These are phyloP conservation scores for Sporisorium reilianum DNA, from an alignment of 1,284 basidiomycete genomes.

Conservation along the genomic window DNA sequence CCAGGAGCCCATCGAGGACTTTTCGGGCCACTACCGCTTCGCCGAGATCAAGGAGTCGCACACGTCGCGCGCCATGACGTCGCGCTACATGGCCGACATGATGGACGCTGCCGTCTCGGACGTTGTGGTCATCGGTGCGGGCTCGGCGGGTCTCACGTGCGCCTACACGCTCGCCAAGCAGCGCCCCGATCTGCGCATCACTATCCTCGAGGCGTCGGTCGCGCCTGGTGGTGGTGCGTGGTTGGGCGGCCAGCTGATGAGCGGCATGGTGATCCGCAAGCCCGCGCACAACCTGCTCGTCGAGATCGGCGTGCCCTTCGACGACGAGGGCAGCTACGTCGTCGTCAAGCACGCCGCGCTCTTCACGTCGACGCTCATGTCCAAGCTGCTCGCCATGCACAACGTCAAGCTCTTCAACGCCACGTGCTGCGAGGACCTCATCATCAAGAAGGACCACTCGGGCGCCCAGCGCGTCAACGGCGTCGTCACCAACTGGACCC, in stretches of 20 bases:
- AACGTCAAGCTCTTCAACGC: constrained; percentile 75
- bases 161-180: constrained; percentile 78
- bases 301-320: constrained; percentile 81
- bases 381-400: constrained; percentile 76
- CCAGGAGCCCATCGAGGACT: constrained; percentile 63
- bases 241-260: constrained; percentile 81
- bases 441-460: constrained; percentile 61
- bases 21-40: constrained; percentile 61
- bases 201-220: constrained; percentile 84
- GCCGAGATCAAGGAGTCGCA: constrained; percentile 66
- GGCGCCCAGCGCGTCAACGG: constrained; percentile 79
- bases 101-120: constrained; percentile 76
- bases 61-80: constrained; percentile 65
- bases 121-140: constrained; percentile 83
- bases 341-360: constrained; percentile 62
- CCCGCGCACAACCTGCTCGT: constrained; percentile 80
- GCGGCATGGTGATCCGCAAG: constrained; percentile 86
- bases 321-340: constrained; percentile 80
- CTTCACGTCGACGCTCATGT: constrained; percentile 83
- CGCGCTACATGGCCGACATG: constrained; percentile 64
- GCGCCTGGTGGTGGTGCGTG: constrained; percentile 75
- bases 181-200: constrained; percentile 81
- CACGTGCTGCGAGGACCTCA: constrained; percentile 68
- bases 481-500: constrained; percentile 87
- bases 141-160: constrained; percentile 82